A percentile compares a stretch with the other conserved stretches of the same genome.
Evolutionary conservation across 1,284 basidiomycete genomes (phyloP).

Genomic region (Sutorius eximius): DNA sequence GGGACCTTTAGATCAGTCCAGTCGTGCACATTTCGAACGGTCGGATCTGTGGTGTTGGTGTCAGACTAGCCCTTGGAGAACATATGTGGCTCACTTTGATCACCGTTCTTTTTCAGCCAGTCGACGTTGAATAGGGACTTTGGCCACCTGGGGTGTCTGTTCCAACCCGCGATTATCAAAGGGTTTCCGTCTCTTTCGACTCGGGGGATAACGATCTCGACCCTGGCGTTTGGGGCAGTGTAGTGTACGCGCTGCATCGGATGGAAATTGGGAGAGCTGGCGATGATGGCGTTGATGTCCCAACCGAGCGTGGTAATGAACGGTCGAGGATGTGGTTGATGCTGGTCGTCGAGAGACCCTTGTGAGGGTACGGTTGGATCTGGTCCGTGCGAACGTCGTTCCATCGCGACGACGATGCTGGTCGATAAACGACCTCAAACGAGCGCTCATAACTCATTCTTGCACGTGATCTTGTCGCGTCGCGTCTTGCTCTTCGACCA

Average conservation of each 20-base stretch:
- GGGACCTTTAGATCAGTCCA: conserved; percentile 47
- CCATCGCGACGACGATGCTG: conserved; percentile 2
- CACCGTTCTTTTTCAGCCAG: conserved; percentile 44
- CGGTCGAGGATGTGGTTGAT: conserved; percentile 7
- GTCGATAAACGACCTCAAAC: neutral
- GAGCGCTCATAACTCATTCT: neutral
- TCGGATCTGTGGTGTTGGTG: conserved; percentile 41
- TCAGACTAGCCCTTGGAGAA: conserved; percentile 3
- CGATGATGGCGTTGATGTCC: conserved; percentile 47
- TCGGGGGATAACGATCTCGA: conserved; percentile 38
- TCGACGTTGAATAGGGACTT: conserved; percentile 51
- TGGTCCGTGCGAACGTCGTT: conserved; percentile 4
- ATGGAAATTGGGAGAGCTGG: conserved; percentile 29
- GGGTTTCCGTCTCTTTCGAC: conserved; percentile 56
- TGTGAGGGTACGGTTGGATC: neutral
- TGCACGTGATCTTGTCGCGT: conserved; percentile 25
- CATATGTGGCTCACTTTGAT: conserved; percentile 34
- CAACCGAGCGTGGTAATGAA: conserved; percentile 51
- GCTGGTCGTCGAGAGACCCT: neutral
- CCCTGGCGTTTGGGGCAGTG: conserved; percentile 27
- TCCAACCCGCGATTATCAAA: conserved; percentile 59
- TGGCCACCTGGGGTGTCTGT: conserved; percentile 55
- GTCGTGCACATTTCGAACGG: conserved; percentile 54
- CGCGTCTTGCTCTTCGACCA: conserved; percentile 18
- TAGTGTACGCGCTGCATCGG: conserved; percentile 40